Conservation (phyloP, 139 green algal species). For the Micractinium conductrix region DNA sequence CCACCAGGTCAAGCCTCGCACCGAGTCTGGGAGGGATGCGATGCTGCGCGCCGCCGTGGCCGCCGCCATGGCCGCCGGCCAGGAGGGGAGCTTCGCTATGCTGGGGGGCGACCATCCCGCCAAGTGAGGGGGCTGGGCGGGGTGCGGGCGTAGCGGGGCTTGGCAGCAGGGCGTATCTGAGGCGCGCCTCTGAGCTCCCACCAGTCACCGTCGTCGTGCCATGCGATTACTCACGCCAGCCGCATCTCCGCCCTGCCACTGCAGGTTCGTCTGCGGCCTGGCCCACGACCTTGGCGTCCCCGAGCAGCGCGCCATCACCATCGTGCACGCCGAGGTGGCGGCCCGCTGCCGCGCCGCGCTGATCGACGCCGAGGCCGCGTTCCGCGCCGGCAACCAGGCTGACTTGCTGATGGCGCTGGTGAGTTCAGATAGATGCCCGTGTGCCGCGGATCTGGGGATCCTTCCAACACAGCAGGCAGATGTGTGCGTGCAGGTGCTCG, state of each 20-base stretch:
- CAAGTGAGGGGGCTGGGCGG: neutral
- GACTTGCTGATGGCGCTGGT: constrained; percentile 32
- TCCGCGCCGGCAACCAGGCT: constrained; percentile 20
- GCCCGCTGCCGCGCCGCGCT: constrained; percentile 29
- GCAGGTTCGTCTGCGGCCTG: constrained; percentile 47
- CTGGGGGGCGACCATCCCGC: constrained; percentile 22
- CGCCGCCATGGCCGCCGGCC: constrained; percentile 25
- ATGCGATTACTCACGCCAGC: neutral
- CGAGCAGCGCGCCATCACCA: constrained; percentile 33
- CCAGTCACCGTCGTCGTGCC: neutral
- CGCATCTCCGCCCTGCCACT: neutral
- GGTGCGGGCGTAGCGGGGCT: neutral
- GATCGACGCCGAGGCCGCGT: constrained; percentile 42
- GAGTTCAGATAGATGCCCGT: no score
- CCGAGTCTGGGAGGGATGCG: constrained; percentile 48
- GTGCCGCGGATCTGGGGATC: no score
- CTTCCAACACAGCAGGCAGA: no score
- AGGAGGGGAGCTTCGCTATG: neutral
- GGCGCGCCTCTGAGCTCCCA: neutral
- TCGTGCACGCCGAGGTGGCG: constrained; percentile 47
- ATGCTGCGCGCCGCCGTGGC: constrained; percentile 53
- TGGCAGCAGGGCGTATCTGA: neutral
- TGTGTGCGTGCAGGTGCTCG: no score
- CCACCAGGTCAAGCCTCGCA: constrained; percentile 40
- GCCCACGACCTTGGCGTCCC: constrained; percentile 47